A percentile compares a stretch with the other conserved stretches of the same genome.
These are phyloP conservation scores for Trichoderma erinaceum DNA, from an alignment of 495 filamentous ascomycete species.

Conservation along the genomic window DNA sequence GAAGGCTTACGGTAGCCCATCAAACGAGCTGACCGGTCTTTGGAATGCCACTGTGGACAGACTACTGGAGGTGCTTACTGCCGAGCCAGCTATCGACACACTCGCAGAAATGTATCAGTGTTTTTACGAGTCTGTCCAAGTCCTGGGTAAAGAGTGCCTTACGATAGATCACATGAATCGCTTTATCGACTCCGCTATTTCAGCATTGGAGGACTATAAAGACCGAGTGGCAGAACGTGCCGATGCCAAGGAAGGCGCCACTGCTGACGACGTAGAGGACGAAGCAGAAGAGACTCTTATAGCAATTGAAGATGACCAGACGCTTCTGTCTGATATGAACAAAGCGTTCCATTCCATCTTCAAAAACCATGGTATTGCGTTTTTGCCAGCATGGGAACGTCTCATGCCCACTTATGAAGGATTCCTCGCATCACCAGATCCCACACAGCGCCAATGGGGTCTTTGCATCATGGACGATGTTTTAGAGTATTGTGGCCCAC, in stretches of 20 bases:
- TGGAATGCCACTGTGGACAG: constrained; percentile 86
- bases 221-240: constrained; percentile 69
- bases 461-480: constrained; percentile 98
- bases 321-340: constrained; percentile 97
- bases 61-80: constrained; percentile 87
- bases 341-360: constrained; percentile 99
- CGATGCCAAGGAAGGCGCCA: constrained; percentile 64
- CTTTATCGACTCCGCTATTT: constrained; percentile 79
- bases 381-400: constrained; percentile 81
- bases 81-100: constrained; percentile 92
- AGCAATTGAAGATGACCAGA: constrained; percentile 96
- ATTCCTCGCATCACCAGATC: constrained; percentile 76
- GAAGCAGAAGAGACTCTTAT: constrained; percentile 73
- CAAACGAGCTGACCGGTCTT: constrained; percentile 64
- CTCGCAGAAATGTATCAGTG: constrained; percentile 99
- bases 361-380: constrained; percentile 81
- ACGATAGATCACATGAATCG: constrained; percentile 68
- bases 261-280: constrained; percentile 78
- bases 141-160: constrained; percentile 78
- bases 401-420: constrained; percentile 75
- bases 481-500: constrained; percentile 86
- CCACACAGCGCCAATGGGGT: constrained; percentile 96
- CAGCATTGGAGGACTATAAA: constrained; percentile 86
- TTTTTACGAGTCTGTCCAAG: constrained; percentile 98
- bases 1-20: constrained; percentile 72